These are phyloP conservation scores for Coemansia sp. DNA, from an alignment of 192 early-diverging fungal genomes.

Conservation along the genomic window DNA sequence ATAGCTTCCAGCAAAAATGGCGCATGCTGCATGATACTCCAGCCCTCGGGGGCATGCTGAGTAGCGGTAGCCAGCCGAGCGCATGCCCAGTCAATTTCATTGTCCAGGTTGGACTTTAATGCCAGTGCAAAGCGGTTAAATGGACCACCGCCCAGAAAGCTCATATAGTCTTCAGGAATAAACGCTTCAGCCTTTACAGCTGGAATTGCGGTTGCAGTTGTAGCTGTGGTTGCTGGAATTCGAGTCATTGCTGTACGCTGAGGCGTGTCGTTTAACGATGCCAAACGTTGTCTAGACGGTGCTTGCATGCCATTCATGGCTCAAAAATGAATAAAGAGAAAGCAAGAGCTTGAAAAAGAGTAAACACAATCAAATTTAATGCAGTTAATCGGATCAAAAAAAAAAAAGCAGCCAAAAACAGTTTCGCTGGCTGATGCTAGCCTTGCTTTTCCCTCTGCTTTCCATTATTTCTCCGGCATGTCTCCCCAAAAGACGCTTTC, in stretches of 20 bases:
- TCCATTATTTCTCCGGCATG: no score
- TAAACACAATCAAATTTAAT: no score
- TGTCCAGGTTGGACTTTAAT: slow-evolving; percentile 38
- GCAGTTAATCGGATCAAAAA: no score
- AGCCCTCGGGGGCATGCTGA: slow-evolving; percentile 27
- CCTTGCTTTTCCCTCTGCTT: no score
- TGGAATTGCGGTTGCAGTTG: slow-evolving; percentile 7
- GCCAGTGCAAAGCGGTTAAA: slow-evolving; percentile 52
- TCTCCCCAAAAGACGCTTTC: no score
- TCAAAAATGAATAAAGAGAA: no score
- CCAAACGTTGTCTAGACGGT: slow-evolving; percentile 19
- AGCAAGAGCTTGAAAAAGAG: no score
- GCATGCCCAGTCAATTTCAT: slow-evolving; percentile 55
- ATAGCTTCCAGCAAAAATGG: slow-evolving; percentile 50
- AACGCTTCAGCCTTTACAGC: slow-evolving; percentile 4
- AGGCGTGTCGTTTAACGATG: slow-evolving; percentile 23
- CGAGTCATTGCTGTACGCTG: neutral
- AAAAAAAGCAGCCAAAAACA: no score
- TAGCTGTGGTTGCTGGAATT: slow-evolving; percentile 7
- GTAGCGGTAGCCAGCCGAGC: slow-evolving; percentile 36
- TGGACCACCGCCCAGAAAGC: slow-evolving; percentile 36
- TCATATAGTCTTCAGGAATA: slow-evolving; percentile 35
- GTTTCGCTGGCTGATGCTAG: no score
- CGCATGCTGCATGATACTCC: slow-evolving; percentile 31
- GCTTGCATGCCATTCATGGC: neutral